Evolutionary conservation across 2,329 filamentous ascomycete species (phyloP).

Genomic region (Colletotrichum sp.): DNA sequence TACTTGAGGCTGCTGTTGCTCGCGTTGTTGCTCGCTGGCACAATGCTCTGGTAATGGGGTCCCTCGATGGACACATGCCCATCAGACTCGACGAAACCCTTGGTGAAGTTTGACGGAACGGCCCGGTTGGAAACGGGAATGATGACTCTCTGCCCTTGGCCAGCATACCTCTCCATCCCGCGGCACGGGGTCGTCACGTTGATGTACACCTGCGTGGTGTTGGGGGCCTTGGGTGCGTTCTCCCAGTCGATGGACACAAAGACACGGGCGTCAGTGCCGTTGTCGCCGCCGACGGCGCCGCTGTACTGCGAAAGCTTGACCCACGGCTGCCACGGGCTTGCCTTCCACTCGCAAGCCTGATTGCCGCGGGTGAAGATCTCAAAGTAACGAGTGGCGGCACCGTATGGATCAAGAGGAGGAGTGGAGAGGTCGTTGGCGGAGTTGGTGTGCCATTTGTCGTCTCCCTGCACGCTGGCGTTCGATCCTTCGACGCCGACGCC

Average conservation of each 20-base stretch:
- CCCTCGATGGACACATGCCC: constrained; percentile 61
- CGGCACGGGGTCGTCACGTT: constrained; percentile 54
- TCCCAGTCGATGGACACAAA: constrained; percentile 60
- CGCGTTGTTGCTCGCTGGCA: constrained; percentile 28
- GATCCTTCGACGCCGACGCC: constrained; percentile 68
- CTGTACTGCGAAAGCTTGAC: constrained; percentile 53
- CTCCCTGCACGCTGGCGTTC: constrained; percentile 71
- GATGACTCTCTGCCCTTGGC: constrained; percentile 49
- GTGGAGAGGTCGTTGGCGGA: constrained; percentile 58
- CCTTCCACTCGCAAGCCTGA: constrained; percentile 55
- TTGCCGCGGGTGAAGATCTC: constrained; percentile 68
- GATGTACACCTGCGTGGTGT: constrained; percentile 53
- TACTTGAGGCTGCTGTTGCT: constrained; percentile 38
- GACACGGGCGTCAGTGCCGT: constrained; percentile 57
- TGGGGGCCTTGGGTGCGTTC: constrained; percentile 60
- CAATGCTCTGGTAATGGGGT: constrained; percentile 52
- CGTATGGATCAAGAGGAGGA: constrained; percentile 63
- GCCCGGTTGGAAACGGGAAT: constrained; percentile 58
- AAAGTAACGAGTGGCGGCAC: constrained; percentile 60
- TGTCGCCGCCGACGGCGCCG: constrained; percentile 53
- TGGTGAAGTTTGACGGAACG: constrained; percentile 54
- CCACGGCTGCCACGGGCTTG: constrained; percentile 53
- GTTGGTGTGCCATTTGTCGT: constrained; percentile 51
- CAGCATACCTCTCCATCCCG: constrained; percentile 46
- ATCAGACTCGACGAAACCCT: constrained; percentile 69